These are phyloP conservation scores for Monilinia polystroma DNA, from an alignment of 2,329 filamentous ascomycete genomes.

Conservation along the genomic window DNA sequence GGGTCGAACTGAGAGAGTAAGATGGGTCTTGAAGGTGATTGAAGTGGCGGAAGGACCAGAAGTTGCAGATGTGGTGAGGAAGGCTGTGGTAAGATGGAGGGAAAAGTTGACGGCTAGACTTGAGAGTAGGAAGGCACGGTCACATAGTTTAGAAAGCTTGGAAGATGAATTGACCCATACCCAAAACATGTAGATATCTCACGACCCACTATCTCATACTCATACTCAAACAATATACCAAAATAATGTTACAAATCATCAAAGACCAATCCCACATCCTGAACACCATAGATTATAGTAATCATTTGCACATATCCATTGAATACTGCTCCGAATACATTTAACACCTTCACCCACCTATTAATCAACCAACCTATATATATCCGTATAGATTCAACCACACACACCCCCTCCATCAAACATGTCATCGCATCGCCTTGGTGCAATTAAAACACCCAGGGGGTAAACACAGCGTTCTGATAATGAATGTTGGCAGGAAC, in stretches of 20 bases:
- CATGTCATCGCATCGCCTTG: background rate
- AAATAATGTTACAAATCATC: background rate
- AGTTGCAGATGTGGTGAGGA: slow-evolving; percentile 32
- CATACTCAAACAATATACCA: background rate
- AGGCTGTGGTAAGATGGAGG: slow-evolving; percentile 28
- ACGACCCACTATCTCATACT: background rate
- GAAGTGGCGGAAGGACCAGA: slow-evolving; percentile 32
- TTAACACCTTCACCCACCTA: background rate
- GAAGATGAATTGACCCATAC: background rate
- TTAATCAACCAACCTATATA: background rate
- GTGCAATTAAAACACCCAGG: background rate
- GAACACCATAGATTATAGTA: background rate
- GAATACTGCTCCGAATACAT: background rate
- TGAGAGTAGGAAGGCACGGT: background rate
- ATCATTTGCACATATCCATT: background rate
- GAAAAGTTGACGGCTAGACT: slow-evolving; percentile 8
- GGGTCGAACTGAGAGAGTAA: slow-evolving; percentile 29
- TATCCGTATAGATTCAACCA: background rate
- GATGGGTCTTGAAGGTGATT: slow-evolving; percentile 33
- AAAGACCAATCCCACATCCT: too few relatives aligned
- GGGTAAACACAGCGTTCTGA: background rate
- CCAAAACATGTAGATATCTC: background rate
- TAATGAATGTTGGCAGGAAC: background rate
- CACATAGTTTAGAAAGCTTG: background rate
- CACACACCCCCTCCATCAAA: background rate